Conservation (phyloP, 345 rosid genomes). For the Brassica napus region Da-Ae NC_063447.1:61018001-61018500, state of each 20-base stretch:
- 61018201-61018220: background rate
- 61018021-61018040: conserved; percentile 6
- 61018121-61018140: conserved; percentile 85
- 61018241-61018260: conserved; percentile 80
- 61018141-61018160: conserved; percentile 88
- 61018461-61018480: conserved; percentile 95
- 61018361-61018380: background rate
- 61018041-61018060: conserved; percentile 1
- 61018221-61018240: background rate
- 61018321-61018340: conserved; percentile 47
- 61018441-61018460: conserved; percentile 99
- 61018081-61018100: conserved; percentile 78
- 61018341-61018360: background rate
- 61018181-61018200: background rate
- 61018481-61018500: conserved; percentile 96
- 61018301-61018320: conserved; percentile 93
- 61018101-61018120: conserved; percentile 96
- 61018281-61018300: conserved; percentile 99
- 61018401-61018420: conserved; percentile 70
- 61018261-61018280: conserved; percentile 96
- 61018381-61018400: conserved; percentile 3
- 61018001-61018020: background rate
- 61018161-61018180: conserved; percentile 51
- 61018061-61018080: background rate
- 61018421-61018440: conserved; percentile 95